These are phyloP conservation scores for Hypoxylon sp. DNA, from an alignment of 2,329 filamentous ascomycete genomes.

Conservation along the genomic window DNA sequence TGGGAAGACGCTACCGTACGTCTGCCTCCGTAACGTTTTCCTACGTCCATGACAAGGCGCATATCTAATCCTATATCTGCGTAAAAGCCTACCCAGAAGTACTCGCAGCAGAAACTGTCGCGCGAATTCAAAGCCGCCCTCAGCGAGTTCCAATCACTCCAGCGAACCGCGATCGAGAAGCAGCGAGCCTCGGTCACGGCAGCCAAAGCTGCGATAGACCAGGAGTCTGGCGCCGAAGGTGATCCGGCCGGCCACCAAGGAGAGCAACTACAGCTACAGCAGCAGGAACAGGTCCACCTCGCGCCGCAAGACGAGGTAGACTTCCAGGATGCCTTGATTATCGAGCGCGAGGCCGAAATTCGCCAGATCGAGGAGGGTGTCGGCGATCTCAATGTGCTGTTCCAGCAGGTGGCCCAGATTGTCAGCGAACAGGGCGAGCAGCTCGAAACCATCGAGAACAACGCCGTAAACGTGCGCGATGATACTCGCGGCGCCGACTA, in stretches of 20 bases:
- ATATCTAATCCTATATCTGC: slow-evolving; percentile 13
- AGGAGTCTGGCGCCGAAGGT: slow-evolving; percentile 47
- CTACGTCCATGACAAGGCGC: not conserved
- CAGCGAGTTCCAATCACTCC: slow-evolving; percentile 90
- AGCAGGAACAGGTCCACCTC: slow-evolving; percentile 79
- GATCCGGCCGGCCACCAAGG: slow-evolving; percentile 39
- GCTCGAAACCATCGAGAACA: slow-evolving; percentile 85
- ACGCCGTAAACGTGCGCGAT: slow-evolving; percentile 82
- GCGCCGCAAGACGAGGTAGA: slow-evolving; percentile 95
- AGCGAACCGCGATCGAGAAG: slow-evolving; percentile 89
- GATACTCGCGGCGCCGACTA: slow-evolving; percentile 86
- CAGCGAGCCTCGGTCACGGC: slow-evolving; percentile 86
- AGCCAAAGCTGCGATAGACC: slow-evolving; percentile 80
- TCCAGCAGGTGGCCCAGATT: slow-evolving; percentile 97
- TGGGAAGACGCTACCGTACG: slow-evolving; percentile 85
- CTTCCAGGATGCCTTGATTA: slow-evolving; percentile 94
- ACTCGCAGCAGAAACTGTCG: slow-evolving; percentile 93
- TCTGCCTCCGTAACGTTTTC: slow-evolving; percentile 31
- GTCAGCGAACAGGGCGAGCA: slow-evolving; percentile 92
- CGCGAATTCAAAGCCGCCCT: slow-evolving; percentile 91
- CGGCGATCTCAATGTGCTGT: slow-evolving; percentile 93
- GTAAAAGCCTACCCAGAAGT: slow-evolving; percentile 86
- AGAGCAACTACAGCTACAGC: slow-evolving; percentile 61
- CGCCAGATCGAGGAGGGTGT: slow-evolving; percentile 97
- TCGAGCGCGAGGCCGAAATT: slow-evolving; percentile 96